Percentiles rank a stretch among this genome's conserved stretches.
Evolutionary conservation across 2,329 filamentous ascomycete species (phyloP).

Genomic region (Nemania bipapillata): DNA sequence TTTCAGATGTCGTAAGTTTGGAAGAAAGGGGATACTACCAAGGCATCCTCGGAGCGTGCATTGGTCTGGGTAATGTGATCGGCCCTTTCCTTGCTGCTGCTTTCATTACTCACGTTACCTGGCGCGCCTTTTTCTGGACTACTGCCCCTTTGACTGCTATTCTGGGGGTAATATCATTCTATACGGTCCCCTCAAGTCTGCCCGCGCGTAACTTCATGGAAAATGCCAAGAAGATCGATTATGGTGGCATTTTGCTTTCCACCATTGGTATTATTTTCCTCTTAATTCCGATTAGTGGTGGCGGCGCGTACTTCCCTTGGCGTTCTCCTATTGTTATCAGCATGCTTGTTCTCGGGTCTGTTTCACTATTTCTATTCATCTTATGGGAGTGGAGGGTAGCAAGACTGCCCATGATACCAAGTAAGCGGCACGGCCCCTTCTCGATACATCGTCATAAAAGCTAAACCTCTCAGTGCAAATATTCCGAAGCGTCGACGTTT

Average conservation of each 20-base stretch:
- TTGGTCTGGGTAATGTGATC: slow-evolving; percentile 43
- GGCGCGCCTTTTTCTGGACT: slow-evolving; percentile 57
- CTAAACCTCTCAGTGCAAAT: slow-evolving; percentile 56
- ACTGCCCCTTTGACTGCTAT: slow-evolving; percentile 62
- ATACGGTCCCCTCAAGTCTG: slow-evolving; percentile 64
- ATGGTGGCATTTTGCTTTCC: slow-evolving; percentile 65
- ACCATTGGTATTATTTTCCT: slow-evolving; percentile 68
- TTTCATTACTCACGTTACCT: slow-evolving; percentile 41
- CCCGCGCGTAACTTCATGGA: slow-evolving; percentile 58
- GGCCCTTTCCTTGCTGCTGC: slow-evolving; percentile 47
- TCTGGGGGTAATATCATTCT: slow-evolving; percentile 58
- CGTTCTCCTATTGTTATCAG: slow-evolving; percentile 67
- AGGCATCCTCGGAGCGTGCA: slow-evolving; percentile 45
- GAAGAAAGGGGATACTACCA: slow-evolving; percentile 54
- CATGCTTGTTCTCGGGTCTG: slow-evolving; percentile 64
- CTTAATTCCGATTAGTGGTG: slow-evolving; percentile 71
- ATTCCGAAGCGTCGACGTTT: slow-evolving; percentile 65
- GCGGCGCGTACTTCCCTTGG: slow-evolving; percentile 67
- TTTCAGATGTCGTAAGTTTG: slow-evolving; percentile 52
- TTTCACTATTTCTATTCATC: slow-evolving; percentile 61
- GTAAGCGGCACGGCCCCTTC: slow-evolving; percentile 46
- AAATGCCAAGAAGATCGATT: slow-evolving; percentile 68
- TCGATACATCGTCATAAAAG: background rate
- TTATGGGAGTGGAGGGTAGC: slow-evolving; percentile 67
- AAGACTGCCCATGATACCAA: slow-evolving; percentile 67